These are phyloP conservation scores for Cyclospora cayetanensis DNA, from an alignment of 169 alveolate genomes.

Conservation along the genomic window DNA sequence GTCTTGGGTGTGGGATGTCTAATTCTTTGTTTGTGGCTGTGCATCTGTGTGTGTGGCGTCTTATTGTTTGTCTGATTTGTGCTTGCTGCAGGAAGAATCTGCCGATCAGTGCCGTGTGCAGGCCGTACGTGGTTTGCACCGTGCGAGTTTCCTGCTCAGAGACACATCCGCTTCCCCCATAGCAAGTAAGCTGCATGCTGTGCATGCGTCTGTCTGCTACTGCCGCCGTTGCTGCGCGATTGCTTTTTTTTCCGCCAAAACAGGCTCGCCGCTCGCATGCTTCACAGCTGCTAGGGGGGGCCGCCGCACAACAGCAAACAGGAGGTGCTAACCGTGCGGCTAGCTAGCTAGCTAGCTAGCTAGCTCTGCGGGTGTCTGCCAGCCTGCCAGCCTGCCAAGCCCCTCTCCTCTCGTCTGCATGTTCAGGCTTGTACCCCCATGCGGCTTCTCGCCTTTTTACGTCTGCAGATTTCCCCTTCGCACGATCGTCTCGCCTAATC, in stretches of 20 bases:
- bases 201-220: background rate
- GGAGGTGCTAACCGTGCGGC: no score
- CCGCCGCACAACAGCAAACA: no score
- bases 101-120: conserved; percentile 62
- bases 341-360: no score
- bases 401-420: no score
- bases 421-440: no score
- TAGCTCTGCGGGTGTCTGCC: no score
- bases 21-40: background rate
- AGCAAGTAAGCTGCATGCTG: background rate
- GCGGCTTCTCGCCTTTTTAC: background rate
- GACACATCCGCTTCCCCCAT: conserved; percentile 52
- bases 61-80: background rate
- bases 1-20: background rate
- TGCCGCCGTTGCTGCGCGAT: background rate
- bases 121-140: conserved; percentile 67
- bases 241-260: no score
- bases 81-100: background rate
- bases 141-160: conserved; percentile 39
- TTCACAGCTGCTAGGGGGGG: no score
- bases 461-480: conserved; percentile 41
- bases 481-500: conserved; percentile 36
- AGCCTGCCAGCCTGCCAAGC: no score
- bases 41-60: background rate
- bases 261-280: no score